A percentile compares a stretch with the other conserved stretches of the same genome.
phyloP scores from a whole-genome alignment of 2,329 filamentous ascomycete genomes.

The Plenodomus lindquistii region DNA sequence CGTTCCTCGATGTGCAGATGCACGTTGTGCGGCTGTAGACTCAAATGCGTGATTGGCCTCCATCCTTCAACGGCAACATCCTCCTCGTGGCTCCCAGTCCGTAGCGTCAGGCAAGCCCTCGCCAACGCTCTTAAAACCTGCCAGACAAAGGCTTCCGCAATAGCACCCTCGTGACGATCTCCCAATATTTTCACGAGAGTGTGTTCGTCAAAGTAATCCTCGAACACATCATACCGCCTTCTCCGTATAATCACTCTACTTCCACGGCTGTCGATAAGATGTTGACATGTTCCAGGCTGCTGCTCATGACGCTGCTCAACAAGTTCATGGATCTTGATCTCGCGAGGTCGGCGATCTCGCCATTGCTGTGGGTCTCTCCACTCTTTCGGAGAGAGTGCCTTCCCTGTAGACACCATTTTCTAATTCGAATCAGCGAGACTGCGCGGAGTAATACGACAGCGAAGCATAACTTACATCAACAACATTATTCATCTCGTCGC shows the following conservation, averaged over 20 bases:
- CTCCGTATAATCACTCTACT: constrained; percentile 13
- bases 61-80: not conserved
- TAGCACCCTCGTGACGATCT: not conserved
- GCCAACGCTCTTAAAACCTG: not conserved
- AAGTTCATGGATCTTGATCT: constrained; percentile 11
- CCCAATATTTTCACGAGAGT: not conserved
- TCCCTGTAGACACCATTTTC: constrained; percentile 13
- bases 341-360: constrained; percentile 6
- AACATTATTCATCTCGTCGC: constrained; percentile 5
- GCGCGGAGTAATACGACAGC: not conserved
- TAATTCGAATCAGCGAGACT: not conserved
- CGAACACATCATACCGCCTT: constrained; percentile 6
- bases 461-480: constrained; percentile 6
- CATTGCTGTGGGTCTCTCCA: constrained; percentile 7
- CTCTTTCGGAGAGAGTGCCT: not conserved
- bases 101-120: not conserved
- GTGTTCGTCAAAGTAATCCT: constrained; percentile 5
- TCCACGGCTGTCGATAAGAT: constrained; percentile 7
- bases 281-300: not conserved
- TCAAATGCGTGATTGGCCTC: not conserved
- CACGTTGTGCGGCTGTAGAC: not conserved
- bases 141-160: not conserved
- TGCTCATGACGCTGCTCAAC: constrained; percentile 3
- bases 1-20: not conserved
- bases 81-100: not conserved